These are phyloP conservation scores for Metschnikowia aberdeeniae DNA, from an alignment of 805 yeast genomes.

Conservation along the genomic window DNA sequence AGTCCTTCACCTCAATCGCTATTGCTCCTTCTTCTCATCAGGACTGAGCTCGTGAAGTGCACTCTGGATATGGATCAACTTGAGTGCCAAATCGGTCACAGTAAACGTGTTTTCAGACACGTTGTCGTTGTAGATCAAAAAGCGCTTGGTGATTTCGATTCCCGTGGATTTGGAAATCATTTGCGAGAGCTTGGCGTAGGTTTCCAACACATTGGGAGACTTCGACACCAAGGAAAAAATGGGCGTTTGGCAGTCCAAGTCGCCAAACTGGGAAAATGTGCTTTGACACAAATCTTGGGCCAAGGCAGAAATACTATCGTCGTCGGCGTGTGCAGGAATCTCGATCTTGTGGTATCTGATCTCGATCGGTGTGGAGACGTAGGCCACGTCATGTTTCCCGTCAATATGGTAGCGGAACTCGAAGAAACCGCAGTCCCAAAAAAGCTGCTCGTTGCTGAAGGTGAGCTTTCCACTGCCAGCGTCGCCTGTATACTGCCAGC, in stretches of 20 bases:
- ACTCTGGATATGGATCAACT: slow-evolving; percentile 32
- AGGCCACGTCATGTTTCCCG: slow-evolving; percentile 66
- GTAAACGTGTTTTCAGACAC: slow-evolving; percentile 22
- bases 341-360: slow-evolving; percentile 41
- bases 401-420: slow-evolving; percentile 70
- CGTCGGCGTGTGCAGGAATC: slow-evolving; percentile 29
- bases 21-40: slow-evolving; percentile 20
- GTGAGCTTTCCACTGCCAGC: slow-evolving; percentile 41
- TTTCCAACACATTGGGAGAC: slow-evolving; percentile 26
- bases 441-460: slow-evolving; percentile 47
- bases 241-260: slow-evolving; percentile 22
- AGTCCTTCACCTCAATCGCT: neutral
- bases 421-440: slow-evolving; percentile 67
- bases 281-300: slow-evolving; percentile 27
- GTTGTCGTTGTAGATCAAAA: slow-evolving; percentile 28
- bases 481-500: slow-evolving; percentile 53
- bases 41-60: slow-evolving; percentile 33
- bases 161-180: slow-evolving; percentile 34
- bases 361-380: slow-evolving; percentile 64
- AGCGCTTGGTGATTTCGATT: slow-evolving; percentile 34
- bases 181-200: slow-evolving; percentile 24
- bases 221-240: slow-evolving; percentile 25
- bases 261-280: slow-evolving; percentile 32
- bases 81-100: slow-evolving; percentile 26
- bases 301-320: slow-evolving; percentile 23